phyloP scores from a whole-genome alignment of 257 asterid genomes.

The Mentha longifolia region DNA sequence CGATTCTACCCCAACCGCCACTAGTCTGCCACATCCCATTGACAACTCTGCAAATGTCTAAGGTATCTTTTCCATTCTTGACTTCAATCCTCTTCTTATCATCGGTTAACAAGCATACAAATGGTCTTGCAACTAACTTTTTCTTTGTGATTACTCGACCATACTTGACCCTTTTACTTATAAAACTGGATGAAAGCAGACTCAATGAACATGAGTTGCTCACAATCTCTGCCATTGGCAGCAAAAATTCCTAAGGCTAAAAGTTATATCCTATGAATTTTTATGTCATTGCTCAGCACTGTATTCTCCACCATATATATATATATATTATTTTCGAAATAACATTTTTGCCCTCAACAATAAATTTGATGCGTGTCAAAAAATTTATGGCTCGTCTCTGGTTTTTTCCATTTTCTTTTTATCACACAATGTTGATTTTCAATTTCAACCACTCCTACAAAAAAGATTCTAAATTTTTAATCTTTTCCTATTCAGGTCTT shows the following conservation, averaged over 20 bases:
- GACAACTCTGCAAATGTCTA: conserved; percentile 77
- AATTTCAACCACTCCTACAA: neutral
- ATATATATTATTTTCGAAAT: neutral
- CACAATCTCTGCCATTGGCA: conserved; percentile 50
- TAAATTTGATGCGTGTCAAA: neutral
- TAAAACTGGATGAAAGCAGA: conserved; percentile 38
- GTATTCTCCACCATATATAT: conserved; percentile 30
- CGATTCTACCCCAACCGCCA: conserved; percentile 83
- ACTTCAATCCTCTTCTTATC: conserved; percentile 55
- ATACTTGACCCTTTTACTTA: conserved; percentile 35
- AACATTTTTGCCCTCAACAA: conserved; percentile 33
- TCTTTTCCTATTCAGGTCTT: neutral
- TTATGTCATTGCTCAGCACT: neutral
- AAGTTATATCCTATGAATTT: conserved; percentile 30
- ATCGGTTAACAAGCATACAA: conserved; percentile 53
- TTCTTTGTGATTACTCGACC: conserved; percentile 37
- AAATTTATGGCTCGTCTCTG: neutral
- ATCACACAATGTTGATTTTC: neutral
- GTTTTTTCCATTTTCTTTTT: neutral
- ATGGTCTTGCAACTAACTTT: conserved; percentile 42
- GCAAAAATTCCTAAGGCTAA: conserved; percentile 5
- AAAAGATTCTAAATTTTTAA: neutral
- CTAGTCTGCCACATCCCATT: conserved; percentile 90
- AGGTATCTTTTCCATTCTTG: conserved; percentile 72
- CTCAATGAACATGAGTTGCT: conserved; percentile 42